Evolutionary conservation across 2,329 filamentous ascomycete genomes (phyloP), one percentile per base, ranked within the genome.

Genomic region (Zymoseptoria pseudotritici): DNA sequence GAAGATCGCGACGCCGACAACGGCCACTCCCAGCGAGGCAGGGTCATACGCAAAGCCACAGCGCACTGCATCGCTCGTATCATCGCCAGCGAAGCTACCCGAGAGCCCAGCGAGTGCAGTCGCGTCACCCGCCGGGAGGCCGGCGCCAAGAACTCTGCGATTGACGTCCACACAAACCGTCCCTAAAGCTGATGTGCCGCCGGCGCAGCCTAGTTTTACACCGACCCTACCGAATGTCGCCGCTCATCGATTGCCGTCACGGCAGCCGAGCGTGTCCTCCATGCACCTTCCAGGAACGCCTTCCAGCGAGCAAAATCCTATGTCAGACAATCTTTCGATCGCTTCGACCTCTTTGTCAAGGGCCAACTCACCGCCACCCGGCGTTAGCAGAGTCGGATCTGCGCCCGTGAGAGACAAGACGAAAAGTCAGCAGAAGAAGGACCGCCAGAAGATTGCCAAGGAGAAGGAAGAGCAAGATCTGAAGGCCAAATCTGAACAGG

Each of bases 381-480:
- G 82, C 29, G 77, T 55, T 8, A 66, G 79, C 3, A 87, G 82
- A 66, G 78, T 91, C 54, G 88, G 89, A 4, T 84, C 85, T 53
- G 87, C 88, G 4, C 85, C 87, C 13, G 79, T 89, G 2, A 81
- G 88, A 61, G 77, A 79, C 21, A 89, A 87, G 53, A 91, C 89
- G 8, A 92, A 91, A 77, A 91, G 86, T 68, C 87, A 90, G 71
- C 83, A 88, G 70, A 88, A 88, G 71, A 93, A 92, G 73, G 84
- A 89, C 68, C 67, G 73, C 2, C 71, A 73, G 59, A 72, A 73
- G 60, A 67, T 70, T 31, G 72, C 73, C 17, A 82, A 63, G 79
- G 64, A 80, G 54, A 68, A 76, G 13, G 85, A 73, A 59, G 72
- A 74, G 57, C 22, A 22, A 4, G 52, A 53, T n/a, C 5, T 53